Conservation (phyloP, 176 grass and related monocot genomes). For the Ensete glaucum region DNA sequence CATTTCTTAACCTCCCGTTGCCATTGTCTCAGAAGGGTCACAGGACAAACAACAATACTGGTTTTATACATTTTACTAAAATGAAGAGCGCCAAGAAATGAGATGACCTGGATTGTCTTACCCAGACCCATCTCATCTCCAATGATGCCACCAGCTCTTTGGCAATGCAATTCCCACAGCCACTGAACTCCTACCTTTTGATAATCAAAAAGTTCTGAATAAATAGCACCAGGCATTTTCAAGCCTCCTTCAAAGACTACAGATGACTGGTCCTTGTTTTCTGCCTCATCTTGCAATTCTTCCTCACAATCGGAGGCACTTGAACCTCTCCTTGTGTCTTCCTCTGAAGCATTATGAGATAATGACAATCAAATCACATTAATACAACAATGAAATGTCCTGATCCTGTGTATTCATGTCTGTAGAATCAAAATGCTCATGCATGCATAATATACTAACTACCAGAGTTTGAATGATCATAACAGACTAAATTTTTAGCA, state of each 20-base stretch:
- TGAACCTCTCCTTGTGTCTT: constrained; percentile 30
- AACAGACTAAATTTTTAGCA: background rate
- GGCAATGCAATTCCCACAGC: constrained; percentile 97
- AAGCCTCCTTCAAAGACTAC: constrained; percentile 78
- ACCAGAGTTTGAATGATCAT: background rate
- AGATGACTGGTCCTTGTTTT: constrained; percentile 23
- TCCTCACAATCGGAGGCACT: constrained; percentile 32
- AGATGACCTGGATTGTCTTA: constrained; percentile 76
- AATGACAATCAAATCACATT: constrained; percentile 11
- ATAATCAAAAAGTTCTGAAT: constrained; percentile 71
- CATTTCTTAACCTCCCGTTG: constrained; percentile 62
- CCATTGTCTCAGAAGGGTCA: constrained; percentile 84
- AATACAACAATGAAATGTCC: constrained; percentile 2
- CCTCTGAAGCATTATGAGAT: constrained; percentile 27
- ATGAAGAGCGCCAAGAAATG: constrained; percentile 84
- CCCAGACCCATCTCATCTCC: constrained; percentile 98
- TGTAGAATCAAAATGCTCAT: background rate
- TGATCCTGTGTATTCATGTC: background rate
- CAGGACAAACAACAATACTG: constrained; percentile 73
- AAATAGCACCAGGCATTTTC: constrained; percentile 58
- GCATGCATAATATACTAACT: background rate
- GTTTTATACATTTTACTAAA: constrained; percentile 76
- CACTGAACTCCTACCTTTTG: constrained; percentile 96
- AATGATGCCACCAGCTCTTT: constrained; percentile 86
- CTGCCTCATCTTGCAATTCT: constrained; percentile 33